Evolutionary conservation across 2,329 filamentous ascomycete species (phyloP).

Genomic region (Alternaria infectoria): DNA sequence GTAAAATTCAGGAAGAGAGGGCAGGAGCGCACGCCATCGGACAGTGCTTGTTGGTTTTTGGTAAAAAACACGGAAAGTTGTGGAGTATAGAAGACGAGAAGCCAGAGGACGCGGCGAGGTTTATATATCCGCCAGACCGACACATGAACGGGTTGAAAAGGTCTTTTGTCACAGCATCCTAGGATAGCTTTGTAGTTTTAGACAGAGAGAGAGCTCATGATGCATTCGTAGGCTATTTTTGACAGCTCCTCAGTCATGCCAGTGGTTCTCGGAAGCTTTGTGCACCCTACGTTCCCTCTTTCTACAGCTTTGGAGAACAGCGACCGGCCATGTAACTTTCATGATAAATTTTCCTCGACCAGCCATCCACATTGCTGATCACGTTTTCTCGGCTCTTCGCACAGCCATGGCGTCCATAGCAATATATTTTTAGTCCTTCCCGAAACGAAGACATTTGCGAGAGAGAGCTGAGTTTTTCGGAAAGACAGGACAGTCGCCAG

Average conservation of each 20-base stretch:
- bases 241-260: background rate
- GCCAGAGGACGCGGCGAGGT: background rate
- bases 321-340: background rate
- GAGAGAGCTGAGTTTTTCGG: too few relatives aligned
- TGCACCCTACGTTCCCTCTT: background rate
- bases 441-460: too few relatives aligned
- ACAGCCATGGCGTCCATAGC: background rate
- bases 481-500: background rate
- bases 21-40: background rate
- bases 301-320: background rate
- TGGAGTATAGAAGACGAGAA: background rate
- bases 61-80: background rate
- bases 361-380: background rate
- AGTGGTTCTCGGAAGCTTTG: accelerated
- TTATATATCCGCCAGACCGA: background rate
- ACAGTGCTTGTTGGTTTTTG: too few relatives aligned
- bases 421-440: background rate
- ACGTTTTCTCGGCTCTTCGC: background rate
- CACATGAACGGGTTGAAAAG: background rate
- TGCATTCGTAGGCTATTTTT: background rate
- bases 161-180: background rate
- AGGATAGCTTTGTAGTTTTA: accelerated
- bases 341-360: background rate
- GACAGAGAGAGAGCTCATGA: background rate
- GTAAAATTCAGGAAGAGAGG: background rate